These are phyloP conservation scores for Musa balbisiana DNA, from an alignment of 202 grass and related monocot species.

Conservation along the genomic window DNA sequence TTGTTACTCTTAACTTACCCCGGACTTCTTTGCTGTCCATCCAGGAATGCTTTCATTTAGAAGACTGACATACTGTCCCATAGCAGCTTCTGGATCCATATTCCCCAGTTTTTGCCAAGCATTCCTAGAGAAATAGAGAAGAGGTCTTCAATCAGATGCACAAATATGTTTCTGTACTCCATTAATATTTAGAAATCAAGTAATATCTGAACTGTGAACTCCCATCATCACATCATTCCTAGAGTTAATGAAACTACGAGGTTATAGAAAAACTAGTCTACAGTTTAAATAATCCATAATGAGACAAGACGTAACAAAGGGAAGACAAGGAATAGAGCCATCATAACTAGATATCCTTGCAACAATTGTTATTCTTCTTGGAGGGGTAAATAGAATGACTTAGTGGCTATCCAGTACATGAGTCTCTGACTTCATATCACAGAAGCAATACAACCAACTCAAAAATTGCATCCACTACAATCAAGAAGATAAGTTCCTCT, in stretches of 20 bases:
- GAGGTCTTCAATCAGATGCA: background rate
- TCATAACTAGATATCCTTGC: background rate
- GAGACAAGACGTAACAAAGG: background rate
- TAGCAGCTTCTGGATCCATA: conserved; percentile 39
- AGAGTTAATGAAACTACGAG: background rate
- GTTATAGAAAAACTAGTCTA: background rate
- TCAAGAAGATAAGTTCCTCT: background rate
- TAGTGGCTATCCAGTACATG: background rate
- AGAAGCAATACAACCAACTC: too few species aligned
- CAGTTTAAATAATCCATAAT: background rate
- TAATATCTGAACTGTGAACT: background rate
- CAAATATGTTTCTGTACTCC: background rate
- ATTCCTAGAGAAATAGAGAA: conserved; percentile 24
- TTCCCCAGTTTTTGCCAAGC: conserved; percentile 40
- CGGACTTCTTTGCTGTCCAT: conserved; percentile 12
- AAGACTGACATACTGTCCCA: conserved; percentile 46
- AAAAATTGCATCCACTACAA: background rate
- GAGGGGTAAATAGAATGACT: background rate
- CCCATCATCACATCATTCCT: background rate
- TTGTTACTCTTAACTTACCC: conserved; percentile 19
- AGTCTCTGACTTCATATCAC: too few species aligned
- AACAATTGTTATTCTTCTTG: background rate
- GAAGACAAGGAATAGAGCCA: background rate
- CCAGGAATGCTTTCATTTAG: conserved; percentile 32
- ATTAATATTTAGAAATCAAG: background rate